phyloP scores from a whole-genome alignment of 208 protist species.

The Wallacemonas sp. region DNA sequence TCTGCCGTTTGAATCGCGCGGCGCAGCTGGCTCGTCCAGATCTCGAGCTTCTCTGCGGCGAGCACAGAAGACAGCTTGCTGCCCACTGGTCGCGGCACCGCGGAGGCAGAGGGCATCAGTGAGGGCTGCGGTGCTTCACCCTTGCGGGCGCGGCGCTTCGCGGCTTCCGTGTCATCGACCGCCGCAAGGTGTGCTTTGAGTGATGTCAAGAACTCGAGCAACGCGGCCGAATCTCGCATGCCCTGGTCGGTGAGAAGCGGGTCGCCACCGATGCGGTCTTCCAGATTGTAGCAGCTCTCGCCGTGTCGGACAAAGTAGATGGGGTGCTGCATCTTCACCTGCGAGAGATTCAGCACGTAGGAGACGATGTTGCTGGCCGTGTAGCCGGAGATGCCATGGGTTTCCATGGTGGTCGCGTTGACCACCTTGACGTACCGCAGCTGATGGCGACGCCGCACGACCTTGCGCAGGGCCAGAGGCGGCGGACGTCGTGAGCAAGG shows the following conservation, averaged over 20 bases:
- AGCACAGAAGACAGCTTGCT: not conserved
- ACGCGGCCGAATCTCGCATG: conserved; percentile 53
- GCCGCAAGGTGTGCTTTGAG: conserved; percentile 50
- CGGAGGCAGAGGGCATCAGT: too few relatives aligned
- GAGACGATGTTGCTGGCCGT: conserved; percentile 74
- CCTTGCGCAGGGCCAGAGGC: not conserved
- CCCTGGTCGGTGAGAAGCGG: conserved; percentile 75
- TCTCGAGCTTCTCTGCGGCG: conserved; percentile 45
- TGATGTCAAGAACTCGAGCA: conserved; percentile 80
- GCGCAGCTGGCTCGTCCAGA: conserved; percentile 87
- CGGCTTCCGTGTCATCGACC: conserved; percentile 7
- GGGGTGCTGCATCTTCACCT: conserved; percentile 82
- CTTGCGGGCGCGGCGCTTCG: not conserved
- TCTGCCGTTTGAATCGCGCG: conserved; percentile 86
- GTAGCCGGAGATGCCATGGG: conserved; percentile 74
- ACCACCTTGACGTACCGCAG: conserved; percentile 57
- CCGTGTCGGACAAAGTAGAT: conserved; percentile 91
- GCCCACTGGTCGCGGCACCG: not conserved
- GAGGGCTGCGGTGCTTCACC: not conserved
- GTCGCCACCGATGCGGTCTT: conserved; percentile 88
- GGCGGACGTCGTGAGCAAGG: too few relatives aligned
- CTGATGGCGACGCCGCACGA: not conserved
- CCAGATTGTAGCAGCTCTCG: conserved; percentile 81
- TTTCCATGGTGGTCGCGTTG: conserved; percentile 60
- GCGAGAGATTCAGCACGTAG: conserved; percentile 86